phyloP scores from a whole-genome alignment of 768 basidiomycete species.

The Mycena albidolilacea region DNA sequence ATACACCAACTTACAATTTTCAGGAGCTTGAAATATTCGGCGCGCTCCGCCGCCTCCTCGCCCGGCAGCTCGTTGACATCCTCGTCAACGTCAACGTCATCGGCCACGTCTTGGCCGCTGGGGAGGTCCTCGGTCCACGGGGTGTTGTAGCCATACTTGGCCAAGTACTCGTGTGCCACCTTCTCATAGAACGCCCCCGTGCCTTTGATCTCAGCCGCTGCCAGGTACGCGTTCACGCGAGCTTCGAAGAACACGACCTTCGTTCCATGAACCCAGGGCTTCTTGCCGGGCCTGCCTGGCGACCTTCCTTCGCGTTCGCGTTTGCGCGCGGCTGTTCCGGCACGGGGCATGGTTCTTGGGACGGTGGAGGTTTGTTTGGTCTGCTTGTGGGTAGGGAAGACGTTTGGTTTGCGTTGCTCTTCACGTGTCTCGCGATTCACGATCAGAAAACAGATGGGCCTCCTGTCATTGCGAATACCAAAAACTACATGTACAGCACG shows the following conservation, averaged over 20 bases:
- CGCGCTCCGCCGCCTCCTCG: background rate
- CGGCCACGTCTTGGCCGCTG: background rate
- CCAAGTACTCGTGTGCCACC: background rate
- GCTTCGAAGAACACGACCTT: constrained; percentile 7
- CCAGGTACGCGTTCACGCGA: background rate
- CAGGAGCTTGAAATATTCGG: background rate
- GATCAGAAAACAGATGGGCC: no score
- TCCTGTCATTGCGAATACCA: no score
- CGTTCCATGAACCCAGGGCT: constrained; percentile 11
- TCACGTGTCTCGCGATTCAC: no score
- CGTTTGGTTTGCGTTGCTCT: no score
- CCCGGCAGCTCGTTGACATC: background rate
- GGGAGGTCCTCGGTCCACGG: background rate
- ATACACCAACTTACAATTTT: background rate
- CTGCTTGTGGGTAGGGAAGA: no score
- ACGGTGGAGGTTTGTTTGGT: no score
- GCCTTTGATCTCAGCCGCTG: background rate
- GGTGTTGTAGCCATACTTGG: constrained; percentile 9
- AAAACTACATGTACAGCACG: no score
- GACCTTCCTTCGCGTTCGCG: background rate
- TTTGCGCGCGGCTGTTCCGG: background rate
- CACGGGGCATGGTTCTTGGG: constrained; percentile 5
- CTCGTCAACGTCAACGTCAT: constrained; percentile 16
- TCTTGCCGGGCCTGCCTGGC: background rate
- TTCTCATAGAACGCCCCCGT: constrained; percentile 12